phyloP scores from a whole-genome alignment of 78 protist species.

The Dictyostelium capitatum region DNA sequence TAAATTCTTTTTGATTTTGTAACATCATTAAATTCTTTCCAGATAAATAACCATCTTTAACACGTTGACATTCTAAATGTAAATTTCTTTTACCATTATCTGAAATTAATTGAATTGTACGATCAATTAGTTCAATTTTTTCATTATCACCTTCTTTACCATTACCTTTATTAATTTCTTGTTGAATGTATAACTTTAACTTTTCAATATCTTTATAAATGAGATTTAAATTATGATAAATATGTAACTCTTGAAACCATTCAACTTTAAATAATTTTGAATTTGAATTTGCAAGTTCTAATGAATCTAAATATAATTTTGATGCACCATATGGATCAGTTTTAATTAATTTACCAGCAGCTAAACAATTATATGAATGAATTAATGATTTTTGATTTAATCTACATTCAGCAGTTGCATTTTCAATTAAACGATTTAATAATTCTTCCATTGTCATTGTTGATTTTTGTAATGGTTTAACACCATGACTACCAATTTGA shows the following conservation, averaged over 20 bases:
- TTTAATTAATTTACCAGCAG: constrained; percentile 62
- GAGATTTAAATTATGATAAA: constrained; percentile 14
- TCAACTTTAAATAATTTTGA: constrained; percentile 11
- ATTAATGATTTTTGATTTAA: constrained; percentile 22
- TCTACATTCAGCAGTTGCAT: constrained; percentile 56
- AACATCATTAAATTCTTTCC: neutral
- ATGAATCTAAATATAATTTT: constrained; percentile 28
- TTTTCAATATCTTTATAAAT: neutral
- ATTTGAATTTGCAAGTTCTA: constrained; percentile 7
- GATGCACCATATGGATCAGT: constrained; percentile 5
- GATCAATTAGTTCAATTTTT: neutral
- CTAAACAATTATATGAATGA: constrained; percentile 57
- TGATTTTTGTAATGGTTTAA: constrained; percentile 35
- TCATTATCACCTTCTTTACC: too few relatives aligned
- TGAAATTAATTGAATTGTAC: neutral
- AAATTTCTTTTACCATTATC: constrained; percentile 9
- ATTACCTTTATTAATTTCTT: neutral
- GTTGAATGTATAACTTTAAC: neutral
- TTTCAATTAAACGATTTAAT: constrained; percentile 56
- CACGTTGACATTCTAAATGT: constrained; percentile 12
- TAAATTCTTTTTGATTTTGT: neutral
- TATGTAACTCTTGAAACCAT: constrained; percentile 69
- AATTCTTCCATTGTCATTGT: constrained; percentile 83
- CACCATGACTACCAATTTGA: constrained; percentile 60
- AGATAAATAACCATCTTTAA: neutral